Evolutionary conservation across 2,329 filamentous ascomycete species (phyloP), one percentile per base, ranked within the genome.

Genomic region (Talaromyces sp.): DNA sequence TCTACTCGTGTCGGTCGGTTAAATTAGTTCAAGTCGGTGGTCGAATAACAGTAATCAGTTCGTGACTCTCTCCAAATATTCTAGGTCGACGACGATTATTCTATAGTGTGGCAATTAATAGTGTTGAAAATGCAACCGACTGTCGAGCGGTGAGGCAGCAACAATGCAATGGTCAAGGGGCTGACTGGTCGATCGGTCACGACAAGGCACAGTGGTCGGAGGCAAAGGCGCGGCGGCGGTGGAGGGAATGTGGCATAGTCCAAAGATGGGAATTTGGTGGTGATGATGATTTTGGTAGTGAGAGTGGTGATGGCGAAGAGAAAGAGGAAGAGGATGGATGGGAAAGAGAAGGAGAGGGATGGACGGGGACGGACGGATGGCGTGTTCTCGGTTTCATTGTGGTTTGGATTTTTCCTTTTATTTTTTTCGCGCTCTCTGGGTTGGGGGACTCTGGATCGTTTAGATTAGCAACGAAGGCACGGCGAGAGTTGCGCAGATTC

Each of bases 191-290:
- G 48, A 31, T 52, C 48, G 74, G 70, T 73, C 74, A 75, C 66
- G 74, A 73, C 69, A 71, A 73, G 69, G 71, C 70, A 68, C 72
- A 71, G 68, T 69, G 65, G 70, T 68, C 67, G 65, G 70, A 61
- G 61, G 68, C 67, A 65, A 66, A 67, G 66, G 66, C 67, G 64
- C 60, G 65, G 68, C 57, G 67, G 65, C 52, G 31, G 41, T 45
- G 69, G 66, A 68, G 67, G 66, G 69, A 66, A 66, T 69, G 69
- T 73, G 71, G 73, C 72, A 74, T 77, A 75, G 70, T 72, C 71
- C 52, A 33, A 14, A 14, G 52, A 39, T 37, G 19, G 33, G 10
- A 56, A 22, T 56, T 56, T 69, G 67, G 67, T 70, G 68, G 70
- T 66, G 66, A 70, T 68, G 69, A 66, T 69, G 69, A 66, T 62